Evolutionary conservation across 2,329 filamentous ascomycete genomes (phyloP).

Genomic region (Epichloe sibirici): DNA sequence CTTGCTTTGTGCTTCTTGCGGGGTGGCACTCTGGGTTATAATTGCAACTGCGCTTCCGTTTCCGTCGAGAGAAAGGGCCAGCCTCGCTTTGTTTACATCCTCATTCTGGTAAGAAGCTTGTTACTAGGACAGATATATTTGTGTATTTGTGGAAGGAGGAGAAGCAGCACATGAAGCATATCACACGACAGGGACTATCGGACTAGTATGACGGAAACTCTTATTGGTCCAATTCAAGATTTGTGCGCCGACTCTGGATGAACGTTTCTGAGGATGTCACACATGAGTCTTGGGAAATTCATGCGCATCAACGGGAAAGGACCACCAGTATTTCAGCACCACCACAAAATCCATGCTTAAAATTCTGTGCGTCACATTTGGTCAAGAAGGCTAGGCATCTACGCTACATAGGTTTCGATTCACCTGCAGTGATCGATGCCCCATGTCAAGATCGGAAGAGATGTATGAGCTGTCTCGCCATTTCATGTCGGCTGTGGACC

Average conservation of each 20-base stretch:
- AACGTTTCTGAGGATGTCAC: background rate
- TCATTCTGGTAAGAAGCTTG: too few species aligned
- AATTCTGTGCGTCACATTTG: background rate
- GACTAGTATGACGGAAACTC: background rate
- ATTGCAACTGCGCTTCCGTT: background rate
- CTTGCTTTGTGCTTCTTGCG: background rate
- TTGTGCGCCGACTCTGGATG: background rate
- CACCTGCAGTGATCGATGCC: constrained; percentile 13
- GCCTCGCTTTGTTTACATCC: background rate
- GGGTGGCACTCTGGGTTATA: background rate
- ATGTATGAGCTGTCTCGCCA: constrained; percentile 9
- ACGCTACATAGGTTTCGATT: constrained; percentile 5
- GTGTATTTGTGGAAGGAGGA: too few species aligned
- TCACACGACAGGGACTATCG: background rate
- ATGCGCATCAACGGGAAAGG: background rate
- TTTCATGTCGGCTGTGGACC: constrained; percentile 8
- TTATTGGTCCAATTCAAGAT: too few species aligned
- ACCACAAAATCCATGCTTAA: background rate
- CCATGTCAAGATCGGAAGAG: constrained; percentile 9
- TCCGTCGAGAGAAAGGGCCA: background rate
- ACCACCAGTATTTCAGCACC: background rate
- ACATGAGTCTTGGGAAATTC: background rate
- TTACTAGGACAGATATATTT: too few species aligned
- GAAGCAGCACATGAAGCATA: too few species aligned
- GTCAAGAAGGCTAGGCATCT: constrained; percentile 1